These are phyloP conservation scores for Hypocrella siamensis DNA, from an alignment of 2,329 filamentous ascomycete species.

Conservation along the genomic window DNA sequence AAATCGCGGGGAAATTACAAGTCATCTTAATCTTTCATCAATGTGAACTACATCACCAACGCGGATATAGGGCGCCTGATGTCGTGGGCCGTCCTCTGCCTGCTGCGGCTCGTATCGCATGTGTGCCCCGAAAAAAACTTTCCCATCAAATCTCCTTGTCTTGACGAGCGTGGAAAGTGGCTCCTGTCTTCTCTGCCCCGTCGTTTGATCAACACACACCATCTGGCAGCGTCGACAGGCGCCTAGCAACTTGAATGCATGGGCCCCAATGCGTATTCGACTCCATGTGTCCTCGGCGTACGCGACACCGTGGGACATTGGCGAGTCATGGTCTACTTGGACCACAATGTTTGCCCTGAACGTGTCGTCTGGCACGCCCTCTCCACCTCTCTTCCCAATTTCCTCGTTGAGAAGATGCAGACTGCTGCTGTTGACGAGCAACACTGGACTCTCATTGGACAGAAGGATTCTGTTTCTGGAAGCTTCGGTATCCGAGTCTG, in stretches of 20 bases:
- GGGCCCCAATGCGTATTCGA: slow-evolving; percentile 46
- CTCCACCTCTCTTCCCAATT: slow-evolving; percentile 49
- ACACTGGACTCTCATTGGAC: slow-evolving; percentile 87
- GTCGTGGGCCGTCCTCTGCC: slow-evolving; percentile 5
- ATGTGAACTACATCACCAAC: slow-evolving; percentile 30
- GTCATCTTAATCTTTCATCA: no score
- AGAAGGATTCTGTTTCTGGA: slow-evolving; percentile 47
- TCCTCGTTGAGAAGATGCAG: slow-evolving; percentile 61
- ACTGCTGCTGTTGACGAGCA: slow-evolving; percentile 68
- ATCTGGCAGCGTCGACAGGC: slow-evolving; percentile 86
- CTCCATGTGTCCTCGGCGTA: slow-evolving; percentile 76
- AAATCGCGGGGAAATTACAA: no score
- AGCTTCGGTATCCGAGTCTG: slow-evolving; percentile 39
- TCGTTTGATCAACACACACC: slow-evolving; percentile 85
- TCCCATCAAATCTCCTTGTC: slow-evolving; percentile 67
- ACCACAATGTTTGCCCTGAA: slow-evolving; percentile 87
- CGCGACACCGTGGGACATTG: no score
- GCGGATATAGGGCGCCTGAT: slow-evolving; percentile 23
- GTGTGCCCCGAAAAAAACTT: slow-evolving; percentile 82
- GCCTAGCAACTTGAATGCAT: slow-evolving; percentile 58
- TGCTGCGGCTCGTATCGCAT: slow-evolving; percentile 32
- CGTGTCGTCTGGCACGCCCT: slow-evolving; percentile 51
- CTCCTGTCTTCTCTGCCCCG: slow-evolving; percentile 62
- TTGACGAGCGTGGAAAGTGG: slow-evolving; percentile 81
- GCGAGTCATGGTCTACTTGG: no score